phyloP scores from a whole-genome alignment of 202 grass and related monocot genomes.

The Musa balbisiana region DNA sequence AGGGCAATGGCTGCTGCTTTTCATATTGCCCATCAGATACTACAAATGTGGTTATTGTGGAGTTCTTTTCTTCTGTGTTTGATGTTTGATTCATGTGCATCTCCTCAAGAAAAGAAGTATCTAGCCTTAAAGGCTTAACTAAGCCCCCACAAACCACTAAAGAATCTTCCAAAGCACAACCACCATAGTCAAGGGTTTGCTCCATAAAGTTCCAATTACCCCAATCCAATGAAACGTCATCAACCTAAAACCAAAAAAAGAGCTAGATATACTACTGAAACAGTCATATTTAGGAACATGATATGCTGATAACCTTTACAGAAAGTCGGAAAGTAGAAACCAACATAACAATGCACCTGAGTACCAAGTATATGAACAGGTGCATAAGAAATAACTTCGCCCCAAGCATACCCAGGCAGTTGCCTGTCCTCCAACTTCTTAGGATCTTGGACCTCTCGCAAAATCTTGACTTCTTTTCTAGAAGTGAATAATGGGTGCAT shows the following conservation, averaged over 20 bases:
- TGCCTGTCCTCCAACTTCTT: constrained; percentile 28
- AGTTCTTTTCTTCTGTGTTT: constrained; percentile 23
- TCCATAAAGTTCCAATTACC: constrained; percentile 50
- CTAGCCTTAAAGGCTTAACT: constrained; percentile 44
- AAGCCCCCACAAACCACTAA: constrained; percentile 44
- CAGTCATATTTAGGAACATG: neutral
- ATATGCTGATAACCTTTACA: constrained; percentile 20
- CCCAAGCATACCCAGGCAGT: constrained; percentile 27
- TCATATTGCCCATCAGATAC: constrained; percentile 24
- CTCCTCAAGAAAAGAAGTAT: constrained; percentile 31
- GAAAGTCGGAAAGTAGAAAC: neutral
- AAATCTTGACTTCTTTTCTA: constrained; percentile 40
- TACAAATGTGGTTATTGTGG: constrained; percentile 26
- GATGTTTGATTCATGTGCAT: constrained; percentile 19
- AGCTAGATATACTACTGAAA: constrained; percentile 12
- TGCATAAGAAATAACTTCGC: constrained; percentile 34
- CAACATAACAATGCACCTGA: constrained; percentile 35
- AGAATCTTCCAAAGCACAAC: constrained; percentile 30
- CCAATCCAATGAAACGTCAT: constrained; percentile 47
- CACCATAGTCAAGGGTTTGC: constrained; percentile 31
- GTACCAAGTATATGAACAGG: constrained; percentile 70
- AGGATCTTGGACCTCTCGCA: constrained; percentile 30
- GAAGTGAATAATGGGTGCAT: constrained; percentile 77
- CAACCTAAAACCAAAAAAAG: constrained; percentile 34
- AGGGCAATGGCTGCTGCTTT: neutral